Conservation (phyloP, 108 stramenopile genomes). For the Cyclostephanos invisitatus region DNA sequence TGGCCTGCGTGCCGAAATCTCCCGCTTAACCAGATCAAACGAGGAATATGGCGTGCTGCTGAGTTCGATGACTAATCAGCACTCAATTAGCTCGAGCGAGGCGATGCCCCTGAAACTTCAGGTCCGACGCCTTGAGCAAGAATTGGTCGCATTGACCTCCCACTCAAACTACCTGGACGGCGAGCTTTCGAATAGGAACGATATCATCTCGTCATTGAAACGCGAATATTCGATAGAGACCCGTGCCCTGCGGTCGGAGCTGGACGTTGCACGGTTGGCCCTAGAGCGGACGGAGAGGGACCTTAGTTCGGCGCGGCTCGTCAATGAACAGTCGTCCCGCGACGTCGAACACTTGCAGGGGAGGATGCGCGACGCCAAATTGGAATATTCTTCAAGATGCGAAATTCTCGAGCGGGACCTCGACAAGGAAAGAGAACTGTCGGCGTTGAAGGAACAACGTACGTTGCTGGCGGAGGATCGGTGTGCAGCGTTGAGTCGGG, state of each 20-base stretch:
- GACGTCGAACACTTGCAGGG: slow-evolving; percentile 50
- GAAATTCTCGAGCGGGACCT: slow-evolving; percentile 56
- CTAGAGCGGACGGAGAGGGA: slow-evolving; percentile 45
- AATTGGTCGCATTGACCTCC: slow-evolving; percentile 63
- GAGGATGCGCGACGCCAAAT: slow-evolving; percentile 48
- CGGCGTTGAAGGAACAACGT: slow-evolving; percentile 66
- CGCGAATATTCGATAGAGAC: slow-evolving; percentile 44
- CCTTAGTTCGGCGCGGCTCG: slow-evolving; percentile 27
- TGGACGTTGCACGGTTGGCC: slow-evolving; percentile 39
- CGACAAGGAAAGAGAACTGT: slow-evolving; percentile 58
- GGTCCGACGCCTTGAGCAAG: slow-evolving; percentile 64
- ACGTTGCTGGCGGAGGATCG: slow-evolving; percentile 55
- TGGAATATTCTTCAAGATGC: slow-evolving; percentile 42
- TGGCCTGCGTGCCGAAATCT: slow-evolving; percentile 11
- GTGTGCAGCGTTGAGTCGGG: slow-evolving; percentile 39
- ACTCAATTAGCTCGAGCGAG: slow-evolving; percentile 58
- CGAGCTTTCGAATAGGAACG: slow-evolving; percentile 51
- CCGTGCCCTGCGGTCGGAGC: slow-evolving; percentile 31
- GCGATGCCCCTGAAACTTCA: slow-evolving; percentile 72
- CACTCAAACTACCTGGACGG: slow-evolving; percentile 72
- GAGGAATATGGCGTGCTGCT: slow-evolving; percentile 45
- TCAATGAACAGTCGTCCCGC: slow-evolving; percentile 31
- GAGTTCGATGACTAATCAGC: slow-evolving; percentile 50
- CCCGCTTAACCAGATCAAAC: slow-evolving; percentile 65
- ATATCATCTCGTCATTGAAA: slow-evolving; percentile 42